phyloP scores from a whole-genome alignment of 2,329 filamentous ascomycete genomes.

The Fusarium algeriense region DNA sequence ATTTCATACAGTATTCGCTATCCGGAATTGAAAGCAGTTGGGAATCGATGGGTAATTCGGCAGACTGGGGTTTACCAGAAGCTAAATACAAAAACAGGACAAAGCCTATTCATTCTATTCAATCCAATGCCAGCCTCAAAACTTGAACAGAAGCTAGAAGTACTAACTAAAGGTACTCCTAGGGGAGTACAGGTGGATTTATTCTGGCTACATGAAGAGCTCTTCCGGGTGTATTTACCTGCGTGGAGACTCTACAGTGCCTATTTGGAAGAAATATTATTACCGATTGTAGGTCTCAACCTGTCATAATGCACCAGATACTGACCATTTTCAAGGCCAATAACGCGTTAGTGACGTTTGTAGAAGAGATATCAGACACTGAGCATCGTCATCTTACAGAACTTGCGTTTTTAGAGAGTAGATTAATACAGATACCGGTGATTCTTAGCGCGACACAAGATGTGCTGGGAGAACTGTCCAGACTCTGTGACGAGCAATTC shows the following conservation, averaged over 20 bases:
- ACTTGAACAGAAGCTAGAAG: background rate
- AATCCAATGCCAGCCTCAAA: background rate
- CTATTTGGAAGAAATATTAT: background rate
- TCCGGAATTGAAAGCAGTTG: background rate
- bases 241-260: background rate
- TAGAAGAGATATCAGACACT: background rate
- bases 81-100: background rate
- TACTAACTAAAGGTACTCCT: background rate
- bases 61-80: background rate
- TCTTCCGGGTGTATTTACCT: background rate
- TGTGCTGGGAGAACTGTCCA: background rate
- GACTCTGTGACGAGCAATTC: too few relatives aligned
- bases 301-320: too few relatives aligned
- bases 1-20: background rate
- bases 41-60: background rate
- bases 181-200: background rate
- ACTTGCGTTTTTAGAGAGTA: background rate
- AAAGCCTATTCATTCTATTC: background rate
- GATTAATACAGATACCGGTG: background rate
- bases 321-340: background rate
- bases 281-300: background rate
- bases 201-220: background rate
- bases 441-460: background rate
- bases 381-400: background rate
- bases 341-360: background rate